phyloP scores from a whole-genome alignment of 2,329 filamentous ascomycete species.

The Tolypocladium tundrense region DNA sequence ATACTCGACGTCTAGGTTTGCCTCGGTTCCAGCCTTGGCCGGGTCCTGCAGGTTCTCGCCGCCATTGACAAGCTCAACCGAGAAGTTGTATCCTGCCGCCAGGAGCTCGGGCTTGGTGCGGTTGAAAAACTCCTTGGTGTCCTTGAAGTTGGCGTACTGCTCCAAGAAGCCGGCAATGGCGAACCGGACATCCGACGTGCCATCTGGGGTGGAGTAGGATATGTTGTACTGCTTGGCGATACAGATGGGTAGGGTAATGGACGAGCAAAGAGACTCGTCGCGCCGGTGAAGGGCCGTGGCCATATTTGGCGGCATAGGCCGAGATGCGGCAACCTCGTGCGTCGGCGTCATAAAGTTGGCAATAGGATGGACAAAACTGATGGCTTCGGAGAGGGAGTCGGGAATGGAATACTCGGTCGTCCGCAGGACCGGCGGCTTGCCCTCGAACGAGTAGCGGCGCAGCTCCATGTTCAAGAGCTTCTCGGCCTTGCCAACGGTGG shows the following conservation, averaged over 20 bases:
- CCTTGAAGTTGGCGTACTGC: conserved; percentile 32
- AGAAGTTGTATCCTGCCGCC: conserved; percentile 27
- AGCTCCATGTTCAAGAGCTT: conserved; percentile 30
- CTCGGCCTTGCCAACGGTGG: conserved; percentile 28
- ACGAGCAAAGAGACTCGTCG: conserved; percentile 1
- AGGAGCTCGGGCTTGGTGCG: conserved; percentile 24
- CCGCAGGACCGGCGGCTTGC: conserved; percentile 27
- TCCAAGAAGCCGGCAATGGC: conserved; percentile 41
- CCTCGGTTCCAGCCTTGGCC: conserved; percentile 29
- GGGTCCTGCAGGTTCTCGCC: conserved; percentile 31
- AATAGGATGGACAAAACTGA: conserved; percentile 38
- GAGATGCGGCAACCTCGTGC: conserved; percentile 12
- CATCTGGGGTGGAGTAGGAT: conserved; percentile 18
- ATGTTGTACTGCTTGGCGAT: conserved; percentile 36
- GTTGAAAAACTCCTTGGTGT: conserved; percentile 28
- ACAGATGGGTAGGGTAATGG: conserved; percentile 26
- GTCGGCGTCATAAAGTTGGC: conserved; percentile 37
- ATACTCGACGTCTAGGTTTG: conserved; percentile 38
- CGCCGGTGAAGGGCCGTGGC: not conserved
- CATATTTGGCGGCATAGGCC: not conserved
- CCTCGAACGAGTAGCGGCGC: conserved; percentile 29
- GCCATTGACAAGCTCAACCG: conserved; percentile 29
- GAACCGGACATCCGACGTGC: conserved; percentile 25
- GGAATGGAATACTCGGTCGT: conserved; percentile 35
- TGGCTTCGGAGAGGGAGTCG: conserved; percentile 21